Evolutionary conservation across 495 filamentous ascomycete genomes (phyloP), one percentile per base, ranked within the genome.

Genomic region (Penicillium salamii): DNA sequence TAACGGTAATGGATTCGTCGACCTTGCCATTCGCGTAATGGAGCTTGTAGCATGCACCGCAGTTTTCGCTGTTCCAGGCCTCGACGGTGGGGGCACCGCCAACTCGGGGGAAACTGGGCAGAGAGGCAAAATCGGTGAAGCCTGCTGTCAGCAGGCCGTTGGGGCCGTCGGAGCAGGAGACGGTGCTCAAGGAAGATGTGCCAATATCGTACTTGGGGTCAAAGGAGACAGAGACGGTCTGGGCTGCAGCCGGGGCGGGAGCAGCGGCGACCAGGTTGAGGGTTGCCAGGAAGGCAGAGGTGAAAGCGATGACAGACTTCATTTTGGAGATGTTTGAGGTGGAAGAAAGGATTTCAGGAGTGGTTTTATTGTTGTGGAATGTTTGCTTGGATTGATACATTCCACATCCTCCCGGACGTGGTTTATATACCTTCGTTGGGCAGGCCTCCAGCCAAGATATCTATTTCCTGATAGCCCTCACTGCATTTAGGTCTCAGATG

Each of bases 1-100:
- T 70, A 7, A 92, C 66, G 57, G 83, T 76, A 68, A 92, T 77
- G 15, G 74, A 82, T 46, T 72, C 67, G 55, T 78, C 75, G 21
- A 59, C 31, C 18, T 44, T 49, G 38, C 49, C 63, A 33, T 44
- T 31, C 35, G 54, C 64, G 63, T 79, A 92, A 12, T 71, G 75
- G 38, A 89, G 66, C 37, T 66, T 44, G 70, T 83, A 91, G 76
- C 88, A 91, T 8, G 78, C 79, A 46, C 88, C 87, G 69, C 88
- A 92, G 53, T 69, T 70, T 13, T 60, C 29, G 50, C 62, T 70
- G 77, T 84, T 72, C 82, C 79, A 87, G 29, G 77, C 80, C 3
- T 62, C 54, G 17, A 90, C 73, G 20, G 78, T 80, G 26, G 74
- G 70, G 1, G 77, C 70, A 43, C 81, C 87, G n/a, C 83, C 87